Base-by-base conservation (phyloP, 345 rosid species). In the Ricinus communis region DNA sequence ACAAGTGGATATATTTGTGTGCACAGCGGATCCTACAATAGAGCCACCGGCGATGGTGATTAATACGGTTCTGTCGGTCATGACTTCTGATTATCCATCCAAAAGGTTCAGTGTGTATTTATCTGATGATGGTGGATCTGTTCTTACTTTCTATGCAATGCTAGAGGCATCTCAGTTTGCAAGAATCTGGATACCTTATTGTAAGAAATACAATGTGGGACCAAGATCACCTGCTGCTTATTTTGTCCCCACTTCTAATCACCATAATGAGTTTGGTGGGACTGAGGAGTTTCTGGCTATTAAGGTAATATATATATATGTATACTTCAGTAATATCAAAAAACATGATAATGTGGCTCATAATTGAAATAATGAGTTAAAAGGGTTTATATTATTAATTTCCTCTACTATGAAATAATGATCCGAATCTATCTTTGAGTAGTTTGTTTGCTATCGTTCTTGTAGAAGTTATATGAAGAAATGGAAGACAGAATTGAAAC, bases 21-120 rank as follows among this genome's bases (percentile, higher is more conserved):
- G 92, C 89, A 90, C 92, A 19, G 93, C 92, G 11, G 89, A 87
- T 59, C 92, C 91, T 0, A 76, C 25, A 19, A 75, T 85, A n/a
- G 97, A 92, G 84, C 97, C 93, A 58, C 93, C 96, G 25, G 19
- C 68, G 49, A 31, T 92, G 89, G 96, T 86, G 77, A 73, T 87
- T 0, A 90, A 85, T 85, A 92, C 92, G 0, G 77, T 88, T 13
- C 71, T 90, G 71, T 90, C 97, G 5, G 85, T 83, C 5, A 66
- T 82, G 82, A 79, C 92, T 5, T 86, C 80, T 2, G 79, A 87
- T 60, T 90, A 90, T 55, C 91, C 96, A 8, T 68, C 87, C 0
- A 86, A 86, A 24, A 87, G 87, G 71, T 78, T 87, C 19, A 78
- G 83, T 9, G 82, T 85, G 6, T 92, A 87, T 66, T 78, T 92